Conservation (phyloP, 441 rosid genomes). For the Daphne laureola region DNA sequence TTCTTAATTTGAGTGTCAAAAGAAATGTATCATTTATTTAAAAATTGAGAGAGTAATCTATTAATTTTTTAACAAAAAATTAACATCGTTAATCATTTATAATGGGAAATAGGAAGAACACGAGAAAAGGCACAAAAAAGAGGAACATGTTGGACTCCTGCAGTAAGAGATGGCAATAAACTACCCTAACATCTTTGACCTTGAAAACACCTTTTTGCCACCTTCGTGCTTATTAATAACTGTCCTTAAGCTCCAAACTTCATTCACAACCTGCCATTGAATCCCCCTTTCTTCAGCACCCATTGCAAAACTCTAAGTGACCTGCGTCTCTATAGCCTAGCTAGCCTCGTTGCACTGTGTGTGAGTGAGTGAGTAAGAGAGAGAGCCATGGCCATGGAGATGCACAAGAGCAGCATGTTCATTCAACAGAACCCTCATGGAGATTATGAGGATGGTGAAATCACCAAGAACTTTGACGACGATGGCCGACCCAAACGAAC, state of each 20-base stretch:
- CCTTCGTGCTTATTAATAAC: background rate
- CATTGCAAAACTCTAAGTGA: background rate
- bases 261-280: no score
- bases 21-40: no score
- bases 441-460: slow-evolving; percentile 20
- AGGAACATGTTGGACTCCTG: no score
- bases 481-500: slow-evolving; percentile 56
- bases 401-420: slow-evolving; percentile 30
- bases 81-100: no score
- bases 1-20: no score
- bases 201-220: background rate
- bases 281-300: no score
- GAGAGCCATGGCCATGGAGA: slow-evolving; percentile 28
- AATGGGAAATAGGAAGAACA: no score
- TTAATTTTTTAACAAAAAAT: no score
- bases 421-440: slow-evolving; percentile 29
- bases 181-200: background rate
- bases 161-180: no score
- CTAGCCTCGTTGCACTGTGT: no score
- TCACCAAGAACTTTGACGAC: slow-evolving; percentile 39
- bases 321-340: background rate
- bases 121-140: no score
- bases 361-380: slow-evolving; percentile 12
- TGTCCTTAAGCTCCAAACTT: background rate
- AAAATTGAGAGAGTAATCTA: no score